Evolutionary conservation across 2,329 filamentous ascomycete genomes (phyloP).

Genomic region (Claviceps fusiformis): DNA sequence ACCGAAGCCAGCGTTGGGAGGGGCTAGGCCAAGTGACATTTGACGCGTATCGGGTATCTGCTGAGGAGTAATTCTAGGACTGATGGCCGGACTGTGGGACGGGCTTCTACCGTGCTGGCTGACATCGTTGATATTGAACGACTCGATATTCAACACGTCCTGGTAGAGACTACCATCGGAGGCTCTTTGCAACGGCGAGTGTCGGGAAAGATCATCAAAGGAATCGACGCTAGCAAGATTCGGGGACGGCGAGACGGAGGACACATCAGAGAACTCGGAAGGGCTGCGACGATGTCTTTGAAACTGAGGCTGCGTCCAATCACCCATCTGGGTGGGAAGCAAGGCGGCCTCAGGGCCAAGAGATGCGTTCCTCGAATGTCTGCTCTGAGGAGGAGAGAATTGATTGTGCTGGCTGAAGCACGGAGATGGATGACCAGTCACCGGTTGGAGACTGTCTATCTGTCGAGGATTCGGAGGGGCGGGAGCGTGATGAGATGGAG

Average conservation of each 20-base stretch:
- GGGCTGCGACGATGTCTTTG: constrained; percentile 71
- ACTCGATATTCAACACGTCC: constrained; percentile 62
- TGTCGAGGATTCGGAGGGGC: constrained; percentile 43
- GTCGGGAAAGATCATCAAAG: constrained; percentile 59
- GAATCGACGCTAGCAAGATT: constrained; percentile 64
- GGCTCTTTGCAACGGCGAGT: constrained; percentile 68
- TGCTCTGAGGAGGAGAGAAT: constrained; percentile 34
- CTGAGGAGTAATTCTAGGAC: constrained; percentile 45
- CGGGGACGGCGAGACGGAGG: constrained; percentile 72
- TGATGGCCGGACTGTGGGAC: constrained; percentile 58
- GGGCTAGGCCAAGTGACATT: constrained; percentile 28
- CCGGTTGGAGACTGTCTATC: constrained; percentile 31
- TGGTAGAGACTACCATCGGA: constrained; percentile 62
- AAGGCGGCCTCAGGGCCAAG: constrained; percentile 44
- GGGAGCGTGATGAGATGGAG: constrained; percentile 41
- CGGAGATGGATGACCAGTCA: constrained; percentile 42
- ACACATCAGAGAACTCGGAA: constrained; percentile 89
- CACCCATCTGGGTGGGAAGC: constrained; percentile 35
- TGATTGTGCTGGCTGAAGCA: constrained; percentile 42
- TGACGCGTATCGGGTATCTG: constrained; percentile 39
- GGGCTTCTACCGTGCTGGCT: constrained; percentile 68
- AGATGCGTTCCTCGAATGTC: constrained; percentile 42
- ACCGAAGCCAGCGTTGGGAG: constrained; percentile 26
- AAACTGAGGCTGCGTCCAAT: constrained; percentile 50
- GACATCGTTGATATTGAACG: constrained; percentile 67